Base-by-base conservation (phyloP, 768 basidiomycete genomes). In the Cystobasidium ongulense region DNA sequence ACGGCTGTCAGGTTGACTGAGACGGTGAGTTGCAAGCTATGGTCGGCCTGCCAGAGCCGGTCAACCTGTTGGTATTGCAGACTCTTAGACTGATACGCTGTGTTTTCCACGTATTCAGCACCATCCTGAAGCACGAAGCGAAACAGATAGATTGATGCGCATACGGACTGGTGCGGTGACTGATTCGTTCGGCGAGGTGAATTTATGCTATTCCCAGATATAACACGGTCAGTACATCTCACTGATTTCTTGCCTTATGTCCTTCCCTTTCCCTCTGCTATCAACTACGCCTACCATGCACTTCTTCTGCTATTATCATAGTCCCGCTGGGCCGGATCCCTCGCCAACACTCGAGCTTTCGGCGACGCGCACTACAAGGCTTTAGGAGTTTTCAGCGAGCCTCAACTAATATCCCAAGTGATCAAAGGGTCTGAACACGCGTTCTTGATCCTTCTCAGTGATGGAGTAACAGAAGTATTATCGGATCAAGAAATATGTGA, bases 401-500 rank as follows among this genome's bases (percentile, higher is more conserved):
- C 77, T 18, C 76, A 75, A 50, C 33, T 78, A 1, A 21, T 27
- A 15, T 77, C 67, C 43, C 33, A 72, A 27, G 46, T n/a, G 62
- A 46, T 72, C 15, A 11, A 77, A 93, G 94, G 91, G 64, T 80
- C 83, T 10, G 87, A 91, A 66, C 93, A 91, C 87, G 88, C 93
- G 0, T 95, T 89, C 80, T 84, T 94, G 77, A 85, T 93, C 33
- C 84, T 95, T 17, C 84, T 94, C n/a, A 94, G 93, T 11, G 96
- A 99, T 80, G 96, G 96, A 4, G 86, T 98, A 62, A 90, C 92
- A 0, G 91, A 91, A 39, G 86, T 90, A 57, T 85, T 96, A 52
- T 93, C 93, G 0, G 93, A 98, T 80, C 90, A 91, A 75, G 96
- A 99, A 82, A 89, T 99, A 74, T 87, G 91, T 36, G 96, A 98